Conservation (phyloP, 345 rosid genomes). For the Acer saccharum region DNA sequence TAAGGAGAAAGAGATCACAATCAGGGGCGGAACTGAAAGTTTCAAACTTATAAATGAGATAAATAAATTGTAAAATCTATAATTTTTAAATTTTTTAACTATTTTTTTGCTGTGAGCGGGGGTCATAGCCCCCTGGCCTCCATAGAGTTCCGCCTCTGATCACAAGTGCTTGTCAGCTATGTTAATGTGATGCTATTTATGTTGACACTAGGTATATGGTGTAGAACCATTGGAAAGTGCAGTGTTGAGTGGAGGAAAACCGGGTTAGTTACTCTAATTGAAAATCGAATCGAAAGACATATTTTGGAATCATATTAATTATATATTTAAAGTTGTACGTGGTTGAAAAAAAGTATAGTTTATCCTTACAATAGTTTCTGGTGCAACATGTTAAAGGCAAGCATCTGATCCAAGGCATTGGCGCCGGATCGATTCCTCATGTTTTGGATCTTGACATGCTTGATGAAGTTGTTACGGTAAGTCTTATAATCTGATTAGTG, state of each 20-base stretch:
- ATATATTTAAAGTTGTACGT: no score
- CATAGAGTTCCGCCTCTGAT: no score
- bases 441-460: constrained; percentile 45
- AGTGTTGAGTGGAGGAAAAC: background rate
- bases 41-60: no score
- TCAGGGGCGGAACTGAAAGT: no score
- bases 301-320: no score
- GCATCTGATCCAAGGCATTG: constrained; percentile 55
- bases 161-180: background rate
- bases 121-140: no score
- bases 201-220: constrained; percentile 42
- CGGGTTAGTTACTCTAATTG: background rate
- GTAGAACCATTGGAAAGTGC: background rate
- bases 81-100: no score
- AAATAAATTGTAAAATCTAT: no score
- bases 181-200: background rate
- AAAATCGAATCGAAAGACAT: no score
- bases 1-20: no score
- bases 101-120: no score
- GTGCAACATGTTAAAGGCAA: constrained; percentile 32
- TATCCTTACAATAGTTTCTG: background rate
- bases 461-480: constrained; percentile 52
- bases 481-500: constrained; percentile 4
- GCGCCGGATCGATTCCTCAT: constrained; percentile 45
- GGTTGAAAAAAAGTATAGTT: no score